A percentile compares a stretch with the other conserved stretches of the same genome.
These are phyloP conservation scores for Fallopia convolvulus DNA, from an alignment of 148 eudicot species.

Conservation along the genomic window DNA sequence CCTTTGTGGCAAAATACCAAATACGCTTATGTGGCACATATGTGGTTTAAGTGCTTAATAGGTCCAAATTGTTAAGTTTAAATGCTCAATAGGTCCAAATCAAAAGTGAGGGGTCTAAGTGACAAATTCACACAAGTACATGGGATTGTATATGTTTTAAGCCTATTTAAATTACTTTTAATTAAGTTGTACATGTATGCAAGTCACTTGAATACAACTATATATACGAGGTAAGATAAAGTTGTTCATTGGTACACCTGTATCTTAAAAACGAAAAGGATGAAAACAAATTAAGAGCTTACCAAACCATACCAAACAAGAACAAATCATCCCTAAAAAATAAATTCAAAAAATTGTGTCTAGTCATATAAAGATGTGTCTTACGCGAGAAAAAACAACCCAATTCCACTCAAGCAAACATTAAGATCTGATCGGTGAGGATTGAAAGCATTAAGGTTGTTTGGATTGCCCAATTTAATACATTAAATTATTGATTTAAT, in stretches of 20 bases:
- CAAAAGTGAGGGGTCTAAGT: no score
- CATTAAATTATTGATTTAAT: no score
- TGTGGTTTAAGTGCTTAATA: no score
- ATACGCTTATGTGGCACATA: no score
- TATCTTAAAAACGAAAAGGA: neutral
- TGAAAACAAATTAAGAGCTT: conserved; percentile 2
- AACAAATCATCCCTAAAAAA: conserved; percentile 1
- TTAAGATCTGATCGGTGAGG: neutral
- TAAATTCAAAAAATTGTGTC: neutral
- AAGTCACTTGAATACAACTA: neutral
- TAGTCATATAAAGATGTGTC: neutral
- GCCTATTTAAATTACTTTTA: neutral
- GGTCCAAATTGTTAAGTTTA: no score
- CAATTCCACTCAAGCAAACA: neutral
- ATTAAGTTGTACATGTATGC: neutral
- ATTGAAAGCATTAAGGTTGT: no score
- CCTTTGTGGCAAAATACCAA: no score
- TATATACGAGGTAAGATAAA: neutral
- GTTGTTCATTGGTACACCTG: neutral
- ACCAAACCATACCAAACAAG: conserved; percentile 8
- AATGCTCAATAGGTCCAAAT: no score
- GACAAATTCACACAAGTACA: no score
- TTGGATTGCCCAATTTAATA: no score
- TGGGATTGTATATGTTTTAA: no score
- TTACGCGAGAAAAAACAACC: neutral